phyloP scores from a whole-genome alignment of 805 yeast species.

The Jamesozyma hellenica region DNA sequence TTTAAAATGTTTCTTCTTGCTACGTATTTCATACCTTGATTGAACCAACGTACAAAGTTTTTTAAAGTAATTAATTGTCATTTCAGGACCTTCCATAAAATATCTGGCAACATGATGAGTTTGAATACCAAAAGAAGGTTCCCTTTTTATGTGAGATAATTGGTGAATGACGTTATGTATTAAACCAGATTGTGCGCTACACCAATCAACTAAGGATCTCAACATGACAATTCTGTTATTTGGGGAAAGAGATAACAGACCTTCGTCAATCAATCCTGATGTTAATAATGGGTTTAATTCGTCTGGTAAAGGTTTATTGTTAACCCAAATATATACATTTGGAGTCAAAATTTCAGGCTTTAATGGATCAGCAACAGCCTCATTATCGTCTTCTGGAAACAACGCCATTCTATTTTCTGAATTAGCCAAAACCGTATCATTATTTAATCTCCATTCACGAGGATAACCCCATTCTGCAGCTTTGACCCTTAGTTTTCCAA shows the following conservation, averaged over 20 bases:
- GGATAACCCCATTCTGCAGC: constrained; percentile 23
- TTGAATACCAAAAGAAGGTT: constrained; percentile 17
- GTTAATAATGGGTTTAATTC: constrained; percentile 12
- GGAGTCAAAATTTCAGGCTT: constrained; percentile 15
- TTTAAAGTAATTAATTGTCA: constrained; percentile 10
- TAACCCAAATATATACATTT: constrained; percentile 10
- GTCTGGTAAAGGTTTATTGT: constrained; percentile 4
- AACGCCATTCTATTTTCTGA: neutral
- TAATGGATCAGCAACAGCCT: constrained; percentile 9
- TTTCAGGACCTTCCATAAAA: constrained; percentile 13
- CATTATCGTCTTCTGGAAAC: constrained; percentile 10
- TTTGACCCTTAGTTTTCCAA: constrained; percentile 8
- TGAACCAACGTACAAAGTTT: constrained; percentile 14
- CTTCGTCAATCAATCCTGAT: constrained; percentile 12
- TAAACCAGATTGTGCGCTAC: constrained; percentile 12
- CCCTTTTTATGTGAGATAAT: constrained; percentile 17
- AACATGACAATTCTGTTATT: constrained; percentile 13
- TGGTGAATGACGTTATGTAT: constrained; percentile 17
- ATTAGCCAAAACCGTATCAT: neutral
- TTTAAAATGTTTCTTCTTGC: constrained; percentile 16
- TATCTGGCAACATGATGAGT: constrained; percentile 20
- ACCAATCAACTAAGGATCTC: constrained; percentile 15
- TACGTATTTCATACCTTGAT: constrained; percentile 13
- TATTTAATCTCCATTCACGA: constrained; percentile 14
- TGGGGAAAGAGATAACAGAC: constrained; percentile 14